Conservation (phyloP, 495 filamentous ascomycete species). For the Xylaria intraflava region DNA sequence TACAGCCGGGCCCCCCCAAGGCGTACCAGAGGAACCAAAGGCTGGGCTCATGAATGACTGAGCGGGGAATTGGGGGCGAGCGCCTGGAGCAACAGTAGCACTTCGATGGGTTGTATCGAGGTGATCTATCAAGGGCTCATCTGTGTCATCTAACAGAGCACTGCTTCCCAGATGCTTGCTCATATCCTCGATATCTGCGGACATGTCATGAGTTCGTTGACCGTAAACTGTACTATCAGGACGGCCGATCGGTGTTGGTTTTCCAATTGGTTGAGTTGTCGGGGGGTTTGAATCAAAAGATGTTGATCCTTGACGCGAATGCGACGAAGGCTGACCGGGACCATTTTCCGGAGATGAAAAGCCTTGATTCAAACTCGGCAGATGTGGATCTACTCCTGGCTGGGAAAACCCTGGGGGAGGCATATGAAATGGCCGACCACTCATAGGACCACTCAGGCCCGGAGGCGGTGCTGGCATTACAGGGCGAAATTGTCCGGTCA, state of each 20-base stretch:
- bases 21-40: slow-evolving; percentile 25
- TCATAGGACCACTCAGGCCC: slow-evolving; percentile 55
- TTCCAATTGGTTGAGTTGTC: slow-evolving; percentile 58
- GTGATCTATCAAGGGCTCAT: slow-evolving; percentile 29
- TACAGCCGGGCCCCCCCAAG: slow-evolving; percentile 23
- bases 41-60: slow-evolving; percentile 22
- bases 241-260: slow-evolving; percentile 82
- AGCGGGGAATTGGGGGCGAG: slow-evolving; percentile 15
- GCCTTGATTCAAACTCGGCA: slow-evolving; percentile 28
- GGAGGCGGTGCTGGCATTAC: slow-evolving; percentile 51
- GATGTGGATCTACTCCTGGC: slow-evolving; percentile 36
- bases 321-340: slow-evolving; percentile 31
- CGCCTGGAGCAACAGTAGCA: slow-evolving; percentile 28
- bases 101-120: slow-evolving; percentile 5
- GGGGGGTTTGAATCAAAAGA: slow-evolving; percentile 39
- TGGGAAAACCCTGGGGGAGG: slow-evolving; percentile 52
- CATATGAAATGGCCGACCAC: slow-evolving; percentile 58
- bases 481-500: slow-evolving; percentile 51
- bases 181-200: slow-evolving; percentile 56
- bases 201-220: slow-evolving; percentile 36
- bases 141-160: slow-evolving; percentile 82
- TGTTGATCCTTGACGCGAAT: slow-evolving; percentile 36
- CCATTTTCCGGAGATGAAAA: slow-evolving; percentile 26
- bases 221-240: slow-evolving; percentile 64
- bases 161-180: slow-evolving; percentile 85